Percentiles rank a stretch among this genome's conserved stretches.
phyloP scores from a whole-genome alignment of 495 filamentous ascomycete species.

The Aspergillus carlsbadensis region DNA sequence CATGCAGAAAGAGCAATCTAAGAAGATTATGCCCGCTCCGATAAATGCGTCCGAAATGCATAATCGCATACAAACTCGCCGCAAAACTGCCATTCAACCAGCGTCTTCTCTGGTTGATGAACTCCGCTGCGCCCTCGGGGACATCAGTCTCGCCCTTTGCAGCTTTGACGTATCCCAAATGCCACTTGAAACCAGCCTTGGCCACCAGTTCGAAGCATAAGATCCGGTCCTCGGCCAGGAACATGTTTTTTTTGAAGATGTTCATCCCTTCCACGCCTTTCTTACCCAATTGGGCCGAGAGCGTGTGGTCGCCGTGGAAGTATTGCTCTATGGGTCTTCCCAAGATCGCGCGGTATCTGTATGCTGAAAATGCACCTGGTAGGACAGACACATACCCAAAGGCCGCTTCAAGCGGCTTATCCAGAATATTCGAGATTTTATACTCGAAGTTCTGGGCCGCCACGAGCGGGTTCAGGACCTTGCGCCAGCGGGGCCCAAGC shows the following conservation, averaged over 20 bases:
- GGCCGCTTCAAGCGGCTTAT: conserved; percentile 94
- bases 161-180: conserved; percentile 95
- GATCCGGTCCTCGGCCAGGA: conserved; percentile 99
- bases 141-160: conserved; percentile 99
- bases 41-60: conserved; percentile 99
- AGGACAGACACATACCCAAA: conserved; percentile 98
- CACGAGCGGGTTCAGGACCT: conserved; percentile 90
- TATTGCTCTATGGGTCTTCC: conserved; percentile 95
- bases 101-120: conserved; percentile 95
- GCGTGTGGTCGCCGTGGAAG: conserved; percentile 98
- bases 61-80: conserved; percentile 92
- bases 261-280: conserved; percentile 99
- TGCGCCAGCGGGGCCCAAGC: conserved; percentile 89
- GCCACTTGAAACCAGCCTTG: conserved; percentile 98
- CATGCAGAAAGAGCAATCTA: conserved; percentile 97
- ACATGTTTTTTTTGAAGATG: conserved; percentile 99
- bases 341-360: conserved; percentile 97
- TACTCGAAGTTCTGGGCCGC: conserved; percentile 99
- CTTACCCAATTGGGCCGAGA: conserved; percentile 89
- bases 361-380: conserved; percentile 97
- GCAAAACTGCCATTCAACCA: conserved; percentile 99
- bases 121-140: conserved; percentile 93
- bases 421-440: conserved; percentile 98
- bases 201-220: conserved; percentile 98
- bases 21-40: conserved; percentile 95